These are phyloP conservation scores for Perilla frutescens DNA, from an alignment of 257 asterid genomes.

Conservation along the genomic window DNA sequence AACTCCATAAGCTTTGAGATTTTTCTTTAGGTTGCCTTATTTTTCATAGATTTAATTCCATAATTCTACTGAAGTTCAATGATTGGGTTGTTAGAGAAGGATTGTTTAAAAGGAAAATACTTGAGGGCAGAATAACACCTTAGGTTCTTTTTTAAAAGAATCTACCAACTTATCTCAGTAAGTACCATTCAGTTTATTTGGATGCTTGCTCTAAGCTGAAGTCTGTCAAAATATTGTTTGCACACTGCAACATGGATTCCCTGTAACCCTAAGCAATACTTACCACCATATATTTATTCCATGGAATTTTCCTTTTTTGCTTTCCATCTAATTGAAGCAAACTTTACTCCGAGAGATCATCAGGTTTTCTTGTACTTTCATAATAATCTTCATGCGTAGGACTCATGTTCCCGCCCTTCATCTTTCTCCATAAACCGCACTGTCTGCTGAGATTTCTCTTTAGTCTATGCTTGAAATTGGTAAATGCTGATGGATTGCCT, in stretches of 20 bases:
- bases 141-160: background rate
- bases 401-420: slow-evolving; percentile 25
- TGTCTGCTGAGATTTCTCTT: slow-evolving; percentile 19
- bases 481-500: slow-evolving; percentile 49
- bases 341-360: background rate
- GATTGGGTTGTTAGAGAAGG: slow-evolving; percentile 22
- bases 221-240: slow-evolving; percentile 9
- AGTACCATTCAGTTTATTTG: background rate
- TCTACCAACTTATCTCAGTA: background rate
- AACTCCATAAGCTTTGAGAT: background rate
- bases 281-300: slow-evolving; percentile 3
- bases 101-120: slow-evolving; percentile 12
- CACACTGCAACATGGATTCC: background rate
- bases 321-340: slow-evolving; percentile 18
- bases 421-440: slow-evolving; percentile 29
- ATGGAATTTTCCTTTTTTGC: background rate
- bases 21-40: background rate
- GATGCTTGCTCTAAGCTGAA: slow-evolving; percentile 18
- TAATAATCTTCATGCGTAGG: slow-evolving; percentile 5
- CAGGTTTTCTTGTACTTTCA: background rate
- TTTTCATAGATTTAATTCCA: background rate
- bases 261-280: background rate
- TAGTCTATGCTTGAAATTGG: slow-evolving; percentile 28
- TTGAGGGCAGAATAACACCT: background rate
- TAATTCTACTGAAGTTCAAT: slow-evolving; percentile 21